These are phyloP conservation scores for Trichophyton simii DNA, from an alignment of 2,329 filamentous ascomycete species.

Conservation along the genomic window DNA sequence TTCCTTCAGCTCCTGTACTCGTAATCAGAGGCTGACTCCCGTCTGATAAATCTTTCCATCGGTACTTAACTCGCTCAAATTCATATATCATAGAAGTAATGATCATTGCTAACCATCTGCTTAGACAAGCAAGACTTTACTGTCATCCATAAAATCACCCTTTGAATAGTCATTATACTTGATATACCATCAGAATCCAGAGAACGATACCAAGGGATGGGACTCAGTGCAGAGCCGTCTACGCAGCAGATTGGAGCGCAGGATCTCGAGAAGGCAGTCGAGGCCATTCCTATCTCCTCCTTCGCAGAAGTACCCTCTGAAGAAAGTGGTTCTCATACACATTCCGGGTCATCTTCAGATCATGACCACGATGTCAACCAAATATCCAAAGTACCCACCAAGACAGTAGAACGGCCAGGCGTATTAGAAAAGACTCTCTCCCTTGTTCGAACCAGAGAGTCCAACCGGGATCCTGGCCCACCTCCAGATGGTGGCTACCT, in stretches of 20 bases:
- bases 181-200: background rate
- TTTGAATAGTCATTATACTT: background rate
- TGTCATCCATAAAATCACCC: background rate
- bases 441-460: slow-evolving; percentile 27
- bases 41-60: too few species aligned
- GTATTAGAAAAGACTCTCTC: slow-evolving; percentile 23
- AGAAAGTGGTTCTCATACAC: background rate
- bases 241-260: background rate
- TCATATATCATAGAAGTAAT: too few species aligned
- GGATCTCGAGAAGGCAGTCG: background rate
- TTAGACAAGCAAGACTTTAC: too few species aligned
- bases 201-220: background rate
- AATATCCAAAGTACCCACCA: slow-evolving; percentile 2
- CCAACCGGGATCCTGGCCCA: slow-evolving; percentile 25
- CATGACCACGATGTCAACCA: background rate
- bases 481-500: slow-evolving; percentile 40
- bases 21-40: too few species aligned
- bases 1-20: too few species aligned
- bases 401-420: background rate
- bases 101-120: too few species aligned
- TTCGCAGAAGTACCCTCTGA: background rate
- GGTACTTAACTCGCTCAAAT: too few species aligned
- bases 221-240: background rate
- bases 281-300: background rate
- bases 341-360: background rate